Conservation (phyloP, 2,329 filamentous ascomycete genomes). For the Diplodia corticola region DNA sequence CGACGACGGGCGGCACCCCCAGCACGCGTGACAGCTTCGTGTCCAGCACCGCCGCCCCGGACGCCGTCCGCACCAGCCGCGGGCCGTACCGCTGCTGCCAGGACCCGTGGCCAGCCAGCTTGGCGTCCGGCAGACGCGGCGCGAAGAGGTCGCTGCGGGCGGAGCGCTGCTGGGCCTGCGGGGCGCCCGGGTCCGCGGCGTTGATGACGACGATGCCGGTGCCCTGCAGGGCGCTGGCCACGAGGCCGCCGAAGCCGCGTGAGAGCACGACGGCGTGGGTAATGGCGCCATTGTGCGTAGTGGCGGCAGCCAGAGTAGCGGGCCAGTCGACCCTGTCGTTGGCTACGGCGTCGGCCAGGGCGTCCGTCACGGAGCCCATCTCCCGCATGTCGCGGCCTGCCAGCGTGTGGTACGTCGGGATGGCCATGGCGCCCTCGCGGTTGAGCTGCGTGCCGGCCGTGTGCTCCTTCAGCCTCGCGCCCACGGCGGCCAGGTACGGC, state of each 20-base stretch:
- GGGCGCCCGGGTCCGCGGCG: neutral
- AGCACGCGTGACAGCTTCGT: constrained; percentile 75
- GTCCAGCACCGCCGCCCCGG: constrained; percentile 21
- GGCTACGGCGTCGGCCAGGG: neutral
- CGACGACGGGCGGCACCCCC: constrained; percentile 82
- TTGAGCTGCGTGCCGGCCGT: too few relatives aligned
- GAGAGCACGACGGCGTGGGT: neutral
- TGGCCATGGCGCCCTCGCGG: neutral
- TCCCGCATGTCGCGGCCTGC: neutral
- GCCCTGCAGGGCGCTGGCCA: neutral
- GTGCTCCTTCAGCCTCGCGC: neutral
- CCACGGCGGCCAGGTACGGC: constrained; percentile 31
- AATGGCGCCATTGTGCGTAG: too few relatives aligned
- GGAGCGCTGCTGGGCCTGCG: neutral
- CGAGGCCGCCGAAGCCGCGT: neutral
- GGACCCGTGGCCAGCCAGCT: neutral
- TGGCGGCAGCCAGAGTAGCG: neutral
- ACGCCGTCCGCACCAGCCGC: neutral
- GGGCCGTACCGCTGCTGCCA: neutral
- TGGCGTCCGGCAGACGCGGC: neutral
- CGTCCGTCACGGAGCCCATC: neutral
- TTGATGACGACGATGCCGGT: neutral
- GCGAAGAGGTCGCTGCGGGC: neutral
- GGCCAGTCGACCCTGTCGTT: neutral
- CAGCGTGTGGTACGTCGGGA: neutral